A percentile compares a stretch with the other conserved stretches of the same genome.
Evolutionary conservation across 345 rosid genomes (phyloP).

Genomic region (Anastatica hierochuntica): DNA sequence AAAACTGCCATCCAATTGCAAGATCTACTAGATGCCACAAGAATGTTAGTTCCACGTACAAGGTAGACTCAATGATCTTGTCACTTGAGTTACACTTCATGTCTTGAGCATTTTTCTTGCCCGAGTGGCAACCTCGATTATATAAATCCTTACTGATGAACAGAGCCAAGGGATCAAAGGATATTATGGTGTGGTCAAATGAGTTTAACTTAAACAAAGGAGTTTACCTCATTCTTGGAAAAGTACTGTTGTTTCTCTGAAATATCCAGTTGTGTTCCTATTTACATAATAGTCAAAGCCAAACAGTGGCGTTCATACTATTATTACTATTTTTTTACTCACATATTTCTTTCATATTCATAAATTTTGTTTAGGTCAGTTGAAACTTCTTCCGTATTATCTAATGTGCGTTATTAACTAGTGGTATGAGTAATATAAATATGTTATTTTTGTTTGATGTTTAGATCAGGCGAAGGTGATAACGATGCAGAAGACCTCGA

Average conservation of each 20-base stretch:
- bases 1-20: constrained; percentile 94
- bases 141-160: background rate
- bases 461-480: constrained; percentile 87
- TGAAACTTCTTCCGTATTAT: too few relatives aligned
- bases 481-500: constrained; percentile 97
- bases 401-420: too few relatives aligned
- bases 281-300: too few relatives aligned
- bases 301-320: too few relatives aligned
- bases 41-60: constrained; percentile 86
- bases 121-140: background rate
- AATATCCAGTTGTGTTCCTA: background rate
- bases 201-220: background rate
- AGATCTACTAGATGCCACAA: constrained; percentile 97
- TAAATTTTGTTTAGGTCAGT: too few relatives aligned
- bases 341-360: too few relatives aligned
- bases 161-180: background rate
- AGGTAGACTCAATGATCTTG: constrained; percentile 40
- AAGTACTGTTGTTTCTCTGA: background rate
- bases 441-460: constrained; percentile 24
- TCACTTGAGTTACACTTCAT: background rate
- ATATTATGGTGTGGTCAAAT: background rate
- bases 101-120: background rate
- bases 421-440: too few relatives aligned
- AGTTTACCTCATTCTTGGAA: constrained; percentile 4
- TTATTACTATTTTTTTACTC: too few relatives aligned